Evolutionary conservation across 176 grass and related monocot genomes (phyloP).

Genomic region (Hordeum vulgare): DNA sequence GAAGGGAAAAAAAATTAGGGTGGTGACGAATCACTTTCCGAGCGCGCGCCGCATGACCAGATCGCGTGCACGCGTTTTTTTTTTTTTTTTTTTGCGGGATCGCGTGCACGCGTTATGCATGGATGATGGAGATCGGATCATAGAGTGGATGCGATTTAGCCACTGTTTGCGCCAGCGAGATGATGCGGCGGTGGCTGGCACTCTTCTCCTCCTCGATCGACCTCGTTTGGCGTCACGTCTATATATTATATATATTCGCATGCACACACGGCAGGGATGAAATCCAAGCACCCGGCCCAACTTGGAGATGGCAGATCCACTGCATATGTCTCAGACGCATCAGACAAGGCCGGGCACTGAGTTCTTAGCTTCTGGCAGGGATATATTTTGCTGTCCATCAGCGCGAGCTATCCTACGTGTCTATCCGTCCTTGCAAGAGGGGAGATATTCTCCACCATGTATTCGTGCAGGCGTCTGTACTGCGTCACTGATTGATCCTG

Average conservation of each 20-base stretch:
- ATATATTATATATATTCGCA: not conserved
- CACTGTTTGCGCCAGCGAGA: not conserved
- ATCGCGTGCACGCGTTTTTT: not conserved
- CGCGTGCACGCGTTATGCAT: not conserved
- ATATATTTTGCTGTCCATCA: not conserved
- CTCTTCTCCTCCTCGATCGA: not conserved
- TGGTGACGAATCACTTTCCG: slow-evolving; percentile 3
- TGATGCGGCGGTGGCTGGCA: not conserved
- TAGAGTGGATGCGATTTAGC: not conserved
- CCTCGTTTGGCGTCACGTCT: not conserved
- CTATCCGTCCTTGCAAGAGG: not conserved
- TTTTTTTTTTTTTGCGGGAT: too few relatives aligned
- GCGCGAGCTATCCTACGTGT: not conserved
- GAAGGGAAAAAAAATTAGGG: not conserved
- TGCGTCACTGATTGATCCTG: not conserved
- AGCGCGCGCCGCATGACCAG: not conserved
- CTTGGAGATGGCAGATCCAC: too few relatives aligned
- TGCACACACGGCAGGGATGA: not conserved
- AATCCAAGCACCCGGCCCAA: not conserved
- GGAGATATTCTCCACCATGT: not conserved
- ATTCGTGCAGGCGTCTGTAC: not conserved
- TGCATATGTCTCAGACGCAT: not conserved
- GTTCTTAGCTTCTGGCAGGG: not conserved
- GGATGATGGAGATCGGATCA: not conserved
- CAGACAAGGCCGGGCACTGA: not conserved